Evolutionary conservation across 139 green algal species (phyloP), one percentile per base, ranked within the genome.

Genomic region (Micromonas commoda): DNA sequence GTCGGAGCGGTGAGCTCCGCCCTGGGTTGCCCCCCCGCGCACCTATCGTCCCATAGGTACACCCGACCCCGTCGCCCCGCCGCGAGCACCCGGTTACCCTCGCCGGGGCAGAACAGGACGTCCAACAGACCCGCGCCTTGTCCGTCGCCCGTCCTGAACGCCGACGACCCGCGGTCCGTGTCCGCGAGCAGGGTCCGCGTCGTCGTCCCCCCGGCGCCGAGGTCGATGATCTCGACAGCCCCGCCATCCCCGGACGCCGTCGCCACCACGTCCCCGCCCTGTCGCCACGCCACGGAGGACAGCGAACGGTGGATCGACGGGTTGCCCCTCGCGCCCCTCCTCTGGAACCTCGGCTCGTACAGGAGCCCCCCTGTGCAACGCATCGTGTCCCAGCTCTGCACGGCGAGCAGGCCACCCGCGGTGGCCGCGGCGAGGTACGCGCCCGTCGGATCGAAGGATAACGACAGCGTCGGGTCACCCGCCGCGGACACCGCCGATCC

Each of bases 31-130:
- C 64, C 64, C 4, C 64, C 64, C 29, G 64, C 24, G 13, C 4
- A 38, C 32, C 64, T 26, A 3, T 32, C 33, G 64, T 71, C 64
- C 64, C 64, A 71, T 2, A 71, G 26, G 64, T 29, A 71, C 64
- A 29, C 64, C n/a, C 33, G 64, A 16, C 64, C 64, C 23, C 33
- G n/a, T 13, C 64, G 13, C 4, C 26, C n/a, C 23, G 26, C 4
- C 64, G 64, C 64, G 28, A 71, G 13, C 26, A 71, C 13, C n/a
- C 3, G 2, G 33, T 71, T 13, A 26, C 26, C 26, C 23, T 38
- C 64, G 29, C 16, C 33, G 26, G n/a, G n/a, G 28, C 26, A 26
- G 28, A 38, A 71, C 2, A 35, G 4, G 28, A 71, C 21, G 26
- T 71, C 64, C 21, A n/a, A 33, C 64, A 71, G 33, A 38, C 64